phyloP scores from a whole-genome alignment of 2,329 filamentous ascomycete genomes.

The Huntiella moniliformis region DNA sequence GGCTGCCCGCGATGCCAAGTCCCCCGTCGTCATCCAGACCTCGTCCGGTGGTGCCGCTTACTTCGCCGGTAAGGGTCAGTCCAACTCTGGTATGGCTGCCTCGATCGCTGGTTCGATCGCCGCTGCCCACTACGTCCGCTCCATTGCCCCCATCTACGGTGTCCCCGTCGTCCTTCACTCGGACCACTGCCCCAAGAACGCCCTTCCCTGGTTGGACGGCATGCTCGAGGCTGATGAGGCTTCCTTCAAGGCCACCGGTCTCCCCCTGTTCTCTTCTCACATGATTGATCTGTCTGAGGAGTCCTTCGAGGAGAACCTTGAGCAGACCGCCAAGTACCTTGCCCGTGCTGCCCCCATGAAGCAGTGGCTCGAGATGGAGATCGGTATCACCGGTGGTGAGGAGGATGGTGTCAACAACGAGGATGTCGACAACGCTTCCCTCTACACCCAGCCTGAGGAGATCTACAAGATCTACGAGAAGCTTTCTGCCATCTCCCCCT shows the following conservation, averaged over 20 bases:
- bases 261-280: slow-evolving; percentile 84
- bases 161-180: slow-evolving; percentile 88
- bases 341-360: slow-evolving; percentile 91
- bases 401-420: slow-evolving; percentile 96
- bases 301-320: slow-evolving; percentile 72
- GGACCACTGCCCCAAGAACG: slow-evolving; percentile 99
- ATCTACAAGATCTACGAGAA: slow-evolving; percentile 82
- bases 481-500: slow-evolving; percentile 68
- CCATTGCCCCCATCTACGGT: slow-evolving; percentile 70
- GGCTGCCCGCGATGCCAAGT: slow-evolving; percentile 80
- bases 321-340: slow-evolving; percentile 82
- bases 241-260: slow-evolving; percentile 83
- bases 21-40: slow-evolving; percentile 82
- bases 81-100: slow-evolving; percentile 64
- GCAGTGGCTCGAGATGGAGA: slow-evolving; percentile 97
- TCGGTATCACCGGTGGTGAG: slow-evolving; percentile 78
- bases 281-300: slow-evolving; percentile 98
- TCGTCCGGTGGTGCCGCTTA: slow-evolving; percentile 87
- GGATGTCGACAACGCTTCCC: slow-evolving; percentile 84
- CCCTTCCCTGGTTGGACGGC: slow-evolving; percentile 91
- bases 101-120: slow-evolving; percentile 78
- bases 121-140: slow-evolving; percentile 81
- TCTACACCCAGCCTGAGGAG: slow-evolving; percentile 95
- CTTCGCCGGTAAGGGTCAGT: slow-evolving; percentile 79
- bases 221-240: slow-evolving; percentile 87